Evolutionary conservation across 768 basidiomycete species (phyloP).

Genomic region (Leccinum subtestaceum): DNA sequence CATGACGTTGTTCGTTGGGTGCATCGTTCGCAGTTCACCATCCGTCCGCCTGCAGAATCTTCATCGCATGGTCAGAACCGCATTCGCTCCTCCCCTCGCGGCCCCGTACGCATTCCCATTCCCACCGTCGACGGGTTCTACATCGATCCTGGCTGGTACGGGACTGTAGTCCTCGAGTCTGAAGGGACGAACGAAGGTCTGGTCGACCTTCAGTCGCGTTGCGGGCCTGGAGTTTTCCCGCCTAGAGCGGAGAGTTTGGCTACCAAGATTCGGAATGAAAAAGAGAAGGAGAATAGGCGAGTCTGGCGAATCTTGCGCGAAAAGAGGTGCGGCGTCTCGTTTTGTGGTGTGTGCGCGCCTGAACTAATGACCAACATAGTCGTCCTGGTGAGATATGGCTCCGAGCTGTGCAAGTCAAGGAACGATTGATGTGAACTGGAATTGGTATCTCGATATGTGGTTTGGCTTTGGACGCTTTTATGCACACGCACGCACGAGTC

Average conservation of each 20-base stretch:
- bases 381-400: conserved; percentile 30
- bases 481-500: not conserved
- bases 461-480: not conserved
- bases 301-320: conserved; percentile 76
- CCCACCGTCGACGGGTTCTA: conserved; percentile 53
- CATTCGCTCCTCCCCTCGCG: conserved; percentile 23
- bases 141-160: conserved; percentile 81
- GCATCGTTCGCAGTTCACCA: conserved; percentile 72
- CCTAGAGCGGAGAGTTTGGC: conserved; percentile 44
- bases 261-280: conserved; percentile 36
- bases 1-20: conserved; percentile 87
- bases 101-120: conserved; percentile 41
- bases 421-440: conserved; percentile 46
- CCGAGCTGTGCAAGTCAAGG: conserved; percentile 61
- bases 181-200: conserved; percentile 87
- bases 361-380: conserved; percentile 10
- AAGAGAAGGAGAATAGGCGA: conserved; percentile 43
- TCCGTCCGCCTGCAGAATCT: conserved; percentile 48
- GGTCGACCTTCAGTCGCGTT: conserved; percentile 71
- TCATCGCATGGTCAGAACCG: conserved; percentile 24
- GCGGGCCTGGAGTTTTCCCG: conserved; percentile 66
- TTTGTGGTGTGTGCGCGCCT: not conserved
- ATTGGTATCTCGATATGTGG: not conserved
- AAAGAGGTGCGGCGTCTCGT: conserved; percentile 54
- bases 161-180: conserved; percentile 78